These are phyloP conservation scores for Xanthoparmelia taractica DNA, from an alignment of 495 filamentous ascomycete genomes.

Conservation along the genomic window DNA sequence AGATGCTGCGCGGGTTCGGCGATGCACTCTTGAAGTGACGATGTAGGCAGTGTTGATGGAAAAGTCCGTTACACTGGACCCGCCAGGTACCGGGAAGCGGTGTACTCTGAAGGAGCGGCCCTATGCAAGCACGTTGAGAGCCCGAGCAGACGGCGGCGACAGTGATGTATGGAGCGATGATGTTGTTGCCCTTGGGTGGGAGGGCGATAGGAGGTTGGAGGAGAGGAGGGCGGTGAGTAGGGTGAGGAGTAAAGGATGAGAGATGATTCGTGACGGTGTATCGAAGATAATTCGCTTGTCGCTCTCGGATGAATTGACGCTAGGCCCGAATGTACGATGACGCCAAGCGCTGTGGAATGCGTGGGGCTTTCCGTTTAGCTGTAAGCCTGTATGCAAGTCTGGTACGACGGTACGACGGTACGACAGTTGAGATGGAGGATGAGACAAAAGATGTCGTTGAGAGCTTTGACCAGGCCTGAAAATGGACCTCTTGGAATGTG, in stretches of 20 bases:
- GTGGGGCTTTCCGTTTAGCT: slow-evolving; percentile 6
- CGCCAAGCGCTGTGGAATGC: slow-evolving; percentile 15
- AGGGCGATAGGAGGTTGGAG: slow-evolving; percentile 6
- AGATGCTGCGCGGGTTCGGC: not conserved
- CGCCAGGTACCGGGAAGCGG: slow-evolving; percentile 17
- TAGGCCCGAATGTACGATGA: slow-evolving; percentile 19
- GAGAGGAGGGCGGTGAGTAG: slow-evolving; percentile 15
- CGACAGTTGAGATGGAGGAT: too few relatives aligned
- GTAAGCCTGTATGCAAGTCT: not conserved
- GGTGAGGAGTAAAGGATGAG: slow-evolving; percentile 26
- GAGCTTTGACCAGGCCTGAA: slow-evolving; percentile 3
- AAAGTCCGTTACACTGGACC: slow-evolving; percentile 17
- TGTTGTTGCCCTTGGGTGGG: slow-evolving; percentile 10
- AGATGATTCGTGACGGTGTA: slow-evolving; percentile 30
- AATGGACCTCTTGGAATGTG: not conserved
- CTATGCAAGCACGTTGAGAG: slow-evolving; percentile 11
- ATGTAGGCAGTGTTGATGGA: slow-evolving; percentile 2
- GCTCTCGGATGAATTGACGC: slow-evolving; percentile 17
- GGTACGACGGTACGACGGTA: too few relatives aligned
- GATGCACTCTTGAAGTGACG: not conserved
- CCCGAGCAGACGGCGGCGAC: slow-evolving; percentile 10
- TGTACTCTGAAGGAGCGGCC: slow-evolving; percentile 20
- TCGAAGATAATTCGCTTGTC: slow-evolving; percentile 20
- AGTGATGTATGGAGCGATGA: slow-evolving; percentile 9
- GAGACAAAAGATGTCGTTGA: not conserved